Base-by-base conservation (phyloP, 495 filamentous ascomycete species). In the Tetracladium marchalianum region DNA sequence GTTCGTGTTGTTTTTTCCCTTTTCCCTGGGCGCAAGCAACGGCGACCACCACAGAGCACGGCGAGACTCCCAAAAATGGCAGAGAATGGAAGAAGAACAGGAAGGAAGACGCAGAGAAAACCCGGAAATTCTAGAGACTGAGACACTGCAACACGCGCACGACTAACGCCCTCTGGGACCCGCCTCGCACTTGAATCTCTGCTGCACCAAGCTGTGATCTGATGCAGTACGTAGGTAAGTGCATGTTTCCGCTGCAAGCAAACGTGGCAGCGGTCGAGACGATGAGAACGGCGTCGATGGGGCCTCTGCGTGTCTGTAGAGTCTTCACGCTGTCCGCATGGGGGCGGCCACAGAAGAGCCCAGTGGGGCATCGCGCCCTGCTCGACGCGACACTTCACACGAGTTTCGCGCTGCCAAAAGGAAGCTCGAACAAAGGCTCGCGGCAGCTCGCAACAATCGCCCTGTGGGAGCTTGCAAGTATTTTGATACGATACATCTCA, bases 171-270 rank as follows among this genome's bases (percentile, higher is more conserved):
- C 44, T 35, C 34, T 40, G 39, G 46, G 32, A 52, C 43, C 39
- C 15, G 17, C 32, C 44, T 31, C 47, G 44, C 54, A 51, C 54
- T 57, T 47, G 39, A 51, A 51, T 53, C 45, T 11, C 40, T 41
- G 36, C 40, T 52, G 45, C 49, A 45, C 31, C 33, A 16, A 24
- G 42, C 43, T 16, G 31, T 44, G 41, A 41, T 41, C 41, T 49
- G 44, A 40, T 49, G 51, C n/a, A n/a, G n/a, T 53, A 53, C 36
- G 53, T 51, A 19, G 12, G 50, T 37, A 53, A 49, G 13, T 57
- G 50, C 54, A 57, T 51, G 47, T 51, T 36, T 48, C 51, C 36
- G 19, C 31, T 49, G 41, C 43, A 51, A 15, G 35, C 46, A 45
- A n/a, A 51, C 50, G 54, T 53, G 50, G 50, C 55, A 50, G 45